A percentile compares a stretch with the other conserved stretches of the same genome.
Conservation (phyloP, 2,329 filamentous ascomycete genomes). For the Pseudopyricularia javanii region DNA sequence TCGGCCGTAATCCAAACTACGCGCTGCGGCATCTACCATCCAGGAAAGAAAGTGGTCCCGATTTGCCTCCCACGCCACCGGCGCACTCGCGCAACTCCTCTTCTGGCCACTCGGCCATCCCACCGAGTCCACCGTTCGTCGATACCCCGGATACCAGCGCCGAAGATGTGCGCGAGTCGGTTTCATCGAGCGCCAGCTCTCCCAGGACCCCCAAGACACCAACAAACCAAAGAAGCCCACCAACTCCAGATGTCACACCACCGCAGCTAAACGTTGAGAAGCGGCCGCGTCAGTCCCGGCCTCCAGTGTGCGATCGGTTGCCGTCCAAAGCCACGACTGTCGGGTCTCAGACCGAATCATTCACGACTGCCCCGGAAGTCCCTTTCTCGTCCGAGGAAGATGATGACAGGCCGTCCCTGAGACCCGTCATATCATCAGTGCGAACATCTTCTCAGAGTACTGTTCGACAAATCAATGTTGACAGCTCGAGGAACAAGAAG, state of each 20-base stretch:
- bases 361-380: conserved; percentile 58
- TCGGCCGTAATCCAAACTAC: conserved; percentile 10
- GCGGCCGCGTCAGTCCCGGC: conserved; percentile 30
- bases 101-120: conserved; percentile 29
- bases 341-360: conserved; percentile 54
- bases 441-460: conserved; percentile 29
- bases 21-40: conserved; percentile 27
- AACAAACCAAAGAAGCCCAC: conserved; percentile 53
- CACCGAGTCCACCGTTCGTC: conserved; percentile 26
- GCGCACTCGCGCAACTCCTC: conserved; percentile 47
- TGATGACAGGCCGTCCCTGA: conserved; percentile 27
- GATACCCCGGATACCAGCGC: conserved; percentile 24
- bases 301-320: conserved; percentile 32
- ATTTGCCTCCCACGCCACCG: conserved; percentile 51
- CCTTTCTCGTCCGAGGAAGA: conserved; percentile 52
- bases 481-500: conserved; percentile 13
- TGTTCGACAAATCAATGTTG: conserved; percentile 23
- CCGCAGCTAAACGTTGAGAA: conserved; percentile 33
- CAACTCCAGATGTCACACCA: conserved; percentile 65
- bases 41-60: conserved; percentile 30
- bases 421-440: conserved; percentile 22
- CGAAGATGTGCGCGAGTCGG: conserved; percentile 17
- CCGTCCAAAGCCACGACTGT: conserved; percentile 40
- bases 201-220: conserved; percentile 42
- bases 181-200: conserved; percentile 3